A percentile compares a stretch with the other conserved stretches of the same genome.
These are phyloP conservation scores for Euphorbia schlechtendalii DNA, from an alignment of 441 rosid species.

Conservation along the genomic window DNA sequence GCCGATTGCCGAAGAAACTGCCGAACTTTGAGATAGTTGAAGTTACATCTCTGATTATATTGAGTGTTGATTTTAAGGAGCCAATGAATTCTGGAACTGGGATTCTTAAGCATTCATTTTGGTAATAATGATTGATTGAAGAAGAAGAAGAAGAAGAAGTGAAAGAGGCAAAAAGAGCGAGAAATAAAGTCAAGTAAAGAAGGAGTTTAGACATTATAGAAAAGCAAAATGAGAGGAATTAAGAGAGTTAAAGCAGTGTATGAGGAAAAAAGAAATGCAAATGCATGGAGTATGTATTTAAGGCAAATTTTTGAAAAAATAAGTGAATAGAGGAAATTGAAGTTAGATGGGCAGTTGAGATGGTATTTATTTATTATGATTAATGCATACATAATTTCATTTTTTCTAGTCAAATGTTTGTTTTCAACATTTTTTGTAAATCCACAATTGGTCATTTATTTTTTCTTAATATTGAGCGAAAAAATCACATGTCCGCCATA, in stretches of 20 bases:
- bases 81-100: slow-evolving; percentile 46
- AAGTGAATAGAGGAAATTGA: not conserved
- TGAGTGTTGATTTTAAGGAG: slow-evolving; percentile 36
- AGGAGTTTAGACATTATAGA: slow-evolving; percentile 17
- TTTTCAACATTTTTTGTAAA: too few species aligned
- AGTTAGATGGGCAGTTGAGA: slow-evolving; percentile 18
- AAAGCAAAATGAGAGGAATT: not conserved
- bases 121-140: slow-evolving; percentile 14
- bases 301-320: too few species aligned
- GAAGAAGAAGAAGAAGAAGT: slow-evolving; percentile 3
- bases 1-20: slow-evolving; percentile 38
- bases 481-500: too few species aligned
- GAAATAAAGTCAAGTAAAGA: slow-evolving; percentile 8
- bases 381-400: too few species aligned
- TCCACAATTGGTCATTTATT: too few species aligned
- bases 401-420: too few species aligned
- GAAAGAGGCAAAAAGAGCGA: slow-evolving; percentile 1
- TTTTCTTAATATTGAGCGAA: too few species aligned
- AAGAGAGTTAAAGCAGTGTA: not conserved
- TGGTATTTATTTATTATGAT: slow-evolving; percentile 27
- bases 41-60: slow-evolving; percentile 34
- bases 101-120: slow-evolving; percentile 37
- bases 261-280: slow-evolving; percentile 9
- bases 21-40: slow-evolving; percentile 45
- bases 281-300: slow-evolving; percentile 17